Percentiles rank a stretch among this genome's conserved stretches.
Evolutionary conservation across 768 basidiomycete genomes (phyloP).

Genomic region (Lactifluus echinatus): DNA sequence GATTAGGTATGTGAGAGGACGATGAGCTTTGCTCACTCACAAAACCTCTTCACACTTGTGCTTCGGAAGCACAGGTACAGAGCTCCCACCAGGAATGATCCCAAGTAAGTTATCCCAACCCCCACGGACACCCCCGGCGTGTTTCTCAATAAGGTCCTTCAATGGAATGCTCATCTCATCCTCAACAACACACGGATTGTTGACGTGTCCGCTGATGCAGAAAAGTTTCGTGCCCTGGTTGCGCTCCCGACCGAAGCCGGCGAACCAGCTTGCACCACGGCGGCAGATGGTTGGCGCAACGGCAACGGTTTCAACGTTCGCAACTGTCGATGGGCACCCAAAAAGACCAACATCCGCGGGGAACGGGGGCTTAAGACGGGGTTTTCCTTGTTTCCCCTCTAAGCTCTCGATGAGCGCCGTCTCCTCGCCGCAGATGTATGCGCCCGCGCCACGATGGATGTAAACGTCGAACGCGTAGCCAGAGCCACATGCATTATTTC

Average conservation of each 20-base stretch:
- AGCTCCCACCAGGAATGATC: constrained; percentile 93
- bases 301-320: constrained; percentile 97
- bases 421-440: constrained; percentile 98
- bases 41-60: constrained; percentile 79
- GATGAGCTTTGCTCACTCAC: constrained; percentile 41
- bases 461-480: constrained; percentile 98
- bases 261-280: constrained; percentile 85
- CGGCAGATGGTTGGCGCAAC: constrained; percentile 96
- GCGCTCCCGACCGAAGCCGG: constrained; percentile 80
- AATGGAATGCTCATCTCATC: constrained; percentile 99
- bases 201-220: constrained; percentile 95
- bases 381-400: constrained; percentile 98
- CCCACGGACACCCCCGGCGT: constrained; percentile 89
- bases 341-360: constrained; percentile 97
- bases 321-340: constrained; percentile 94
- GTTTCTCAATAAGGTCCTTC: constrained; percentile 90
- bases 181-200: constrained; percentile 96
- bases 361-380: constrained; percentile 96
- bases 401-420: constrained; percentile 95
- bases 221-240: constrained; percentile 97
- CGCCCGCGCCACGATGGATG: constrained; percentile 95
- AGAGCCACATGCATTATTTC: constrained; percentile 84
- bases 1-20: neutral
- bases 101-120: constrained; percentile 97
- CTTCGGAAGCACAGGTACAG: constrained; percentile 87